Conservation (phyloP, 192 early-diverging fungal species). For the Dimargaris verticillata region DNA sequence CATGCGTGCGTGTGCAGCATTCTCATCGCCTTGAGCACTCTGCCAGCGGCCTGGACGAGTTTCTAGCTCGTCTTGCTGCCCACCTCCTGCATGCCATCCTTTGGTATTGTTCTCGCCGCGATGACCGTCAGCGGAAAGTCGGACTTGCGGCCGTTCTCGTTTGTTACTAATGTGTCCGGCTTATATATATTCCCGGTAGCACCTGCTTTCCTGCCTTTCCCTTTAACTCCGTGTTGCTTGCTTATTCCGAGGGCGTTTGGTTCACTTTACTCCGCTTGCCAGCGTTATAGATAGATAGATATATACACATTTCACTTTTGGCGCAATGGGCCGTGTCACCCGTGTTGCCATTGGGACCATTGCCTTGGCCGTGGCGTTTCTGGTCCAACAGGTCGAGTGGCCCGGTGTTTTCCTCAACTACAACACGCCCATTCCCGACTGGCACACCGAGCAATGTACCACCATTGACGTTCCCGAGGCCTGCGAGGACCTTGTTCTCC, state of each 20-base stretch:
- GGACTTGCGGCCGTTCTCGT: too few relatives aligned
- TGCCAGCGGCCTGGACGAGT: too few relatives aligned
- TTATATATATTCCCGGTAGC: too few relatives aligned
- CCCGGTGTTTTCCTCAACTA: not conserved
- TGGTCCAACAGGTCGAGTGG: not conserved
- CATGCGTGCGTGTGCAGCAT: too few relatives aligned
- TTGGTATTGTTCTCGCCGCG: too few relatives aligned
- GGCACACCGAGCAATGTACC: not conserved
- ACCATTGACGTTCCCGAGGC: constrained; percentile 1
- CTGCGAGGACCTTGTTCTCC: constrained; percentile 9
- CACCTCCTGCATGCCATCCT: too few relatives aligned
- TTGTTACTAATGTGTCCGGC: too few relatives aligned
- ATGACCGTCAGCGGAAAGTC: too few relatives aligned
- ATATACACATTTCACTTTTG: not conserved
- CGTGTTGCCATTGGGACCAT: not conserved
- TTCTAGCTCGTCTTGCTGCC: too few relatives aligned
- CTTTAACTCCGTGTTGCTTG: not conserved
- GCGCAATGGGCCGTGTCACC: not conserved
- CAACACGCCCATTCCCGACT: not conserved
- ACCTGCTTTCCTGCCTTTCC: not conserved
- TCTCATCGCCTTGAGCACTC: too few relatives aligned
- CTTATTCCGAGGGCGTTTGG: too few relatives aligned
- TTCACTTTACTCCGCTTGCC: not conserved
- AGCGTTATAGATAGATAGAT: not conserved
- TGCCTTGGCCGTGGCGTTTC: not conserved